Evolutionary conservation across 2,329 filamentous ascomycete genomes (phyloP), one percentile per base, ranked within the genome.

Genomic region (Exophiala bonariae): DNA sequence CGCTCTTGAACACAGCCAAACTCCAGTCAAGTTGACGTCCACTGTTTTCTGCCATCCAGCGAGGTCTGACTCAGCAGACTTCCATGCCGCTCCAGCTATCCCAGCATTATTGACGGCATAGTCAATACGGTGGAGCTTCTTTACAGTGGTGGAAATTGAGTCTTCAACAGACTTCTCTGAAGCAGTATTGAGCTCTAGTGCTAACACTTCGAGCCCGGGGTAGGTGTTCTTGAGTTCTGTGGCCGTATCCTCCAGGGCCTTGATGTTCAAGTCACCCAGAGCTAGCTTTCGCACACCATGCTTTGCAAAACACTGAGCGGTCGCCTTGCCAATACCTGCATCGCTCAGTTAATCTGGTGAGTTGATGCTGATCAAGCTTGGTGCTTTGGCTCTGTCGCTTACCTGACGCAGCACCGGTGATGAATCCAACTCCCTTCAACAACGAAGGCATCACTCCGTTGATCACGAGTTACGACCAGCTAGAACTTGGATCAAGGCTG

Each of bases 61-160:
- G 36, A 75, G 66, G 1, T 65, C 62, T 32, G 71, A 59, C 44
- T 79, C 67, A 43, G 78, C 71, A 0, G 77, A 79, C 1, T 61
- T 61, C 13, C 58, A 61, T 20, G 69, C 62, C 1, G 58, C 56
- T 1, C 76, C 77, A 5, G 64, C 64, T 19, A 81, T 70, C 2
- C 78, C 79, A 1, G 79, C 79, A 33, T 77, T 76, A 57, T 82
- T 81, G 40, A 81, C 68, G 0, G 76, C 77, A 28, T 79, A 68
- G 54, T 82, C 79, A 33, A 82, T 64, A 3, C 78, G 66, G 7
- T 77, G 77, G 59, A 81, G 81, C 38, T 65, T 59, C 11, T 64
- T 59, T 2, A 71, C 71, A 3, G 74, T 57, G 9, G 59, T 37
- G 4, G 60, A 47, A 1, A 63, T 68, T 4, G 67, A 67, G 0